Evolutionary conservation across 1,284 basidiomycete species (phyloP), one percentile per base, ranked within the genome.

Genomic region (Cutaneotrichosporon sp.): DNA sequence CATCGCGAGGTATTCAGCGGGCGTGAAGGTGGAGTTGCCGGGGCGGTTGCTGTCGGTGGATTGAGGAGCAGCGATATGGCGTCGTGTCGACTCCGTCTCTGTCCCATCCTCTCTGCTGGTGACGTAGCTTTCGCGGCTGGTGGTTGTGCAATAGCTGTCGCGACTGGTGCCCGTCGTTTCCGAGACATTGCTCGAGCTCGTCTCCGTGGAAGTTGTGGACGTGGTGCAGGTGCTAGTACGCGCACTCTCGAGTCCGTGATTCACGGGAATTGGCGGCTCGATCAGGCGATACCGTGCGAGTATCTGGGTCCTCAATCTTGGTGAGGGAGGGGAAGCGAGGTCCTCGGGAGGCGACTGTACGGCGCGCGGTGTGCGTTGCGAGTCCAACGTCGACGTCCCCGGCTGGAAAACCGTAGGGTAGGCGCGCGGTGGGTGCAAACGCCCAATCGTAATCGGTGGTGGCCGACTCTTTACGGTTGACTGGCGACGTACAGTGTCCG

Each of bases 251-350:
- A 31, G 9, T 9, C 29, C 29, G 14, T 9, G 9, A 10, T 14
- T 25, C 22, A 22, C 37, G 20, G 37, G 12, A 19, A 44, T 31
- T 3, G 42, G 42, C 27, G 42, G 42, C 27, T 44, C 42, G 10
- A 44, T 44, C 17, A 31, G 17, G 17, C 42, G 27, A 29, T 22
- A 44, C 42, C 33, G 31, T 7, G 29, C 17, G 27, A 44, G 27
- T 22, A 44, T 44, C 17, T 44, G 27, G 19, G 27, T 22, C 42
- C 22, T 44, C 19, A 44, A 44, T 44, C 42, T 44, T 39, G 37
- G 20, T 25, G 39, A 22, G 16, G 7, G 25, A n/a, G n/a, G n/a
- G n/a, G n/a, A n/a, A n/a, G n/a, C n/a, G n/a, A n/a, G n/a, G n/a
- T n/a, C n/a, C n/a, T n/a, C n/a, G n/a, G n/a, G n/a, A n/a, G n/a